Evolutionary conservation across 2,329 filamentous ascomycete species (phyloP), one percentile per base, ranked within the genome.

Genomic region (Paracoccidioides lutzii): DNA sequence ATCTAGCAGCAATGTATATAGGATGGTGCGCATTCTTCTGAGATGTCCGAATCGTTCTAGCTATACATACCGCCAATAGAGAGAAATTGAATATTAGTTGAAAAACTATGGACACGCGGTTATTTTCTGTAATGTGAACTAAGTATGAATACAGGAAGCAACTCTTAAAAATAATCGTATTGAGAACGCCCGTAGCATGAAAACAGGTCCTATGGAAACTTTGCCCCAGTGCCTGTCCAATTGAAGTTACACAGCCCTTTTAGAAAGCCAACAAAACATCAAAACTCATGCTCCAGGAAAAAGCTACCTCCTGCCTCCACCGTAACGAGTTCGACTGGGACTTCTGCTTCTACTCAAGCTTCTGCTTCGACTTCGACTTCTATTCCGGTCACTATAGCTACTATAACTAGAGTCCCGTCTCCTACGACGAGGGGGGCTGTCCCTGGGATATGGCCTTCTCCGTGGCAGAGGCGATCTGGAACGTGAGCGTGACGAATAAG

Each of bases 1-100:
- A 93, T 69, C 71, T 98, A 71, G 82, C 88, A 15, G 82, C 83
- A 42, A 98, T 98, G 94, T 98, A 97, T 71, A 95, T 97, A 72
- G 93, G 93, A 22, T 97, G 91, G 91, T 61, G 59, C 45, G 54
- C 59, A 12, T 61, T 60, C 43, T 58, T 61, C 42, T 61, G 51
- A 42, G 38, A 32, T 52, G 10, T 43, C 28, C 42, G 28, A 32
- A 32, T 42, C 10, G 15, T 28, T 22, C 6, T 52, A 22, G 38
- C 37, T 22, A 4, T 10, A 5, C 33, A 0, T 43, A 33, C 42
- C 33, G 6, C 35, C n/a, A 42, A 32, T 12, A 15, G 35, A 32
- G 12, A 15, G 14, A 7, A 12, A 41, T 52, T 52, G 38, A 22
- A 42, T 9, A 52, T 5, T 8, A n/a, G 33, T 4, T 33, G 12